Conservation (phyloP, 139 green algal species). For the Auxenochlorella pyrenoidosa region DNA sequence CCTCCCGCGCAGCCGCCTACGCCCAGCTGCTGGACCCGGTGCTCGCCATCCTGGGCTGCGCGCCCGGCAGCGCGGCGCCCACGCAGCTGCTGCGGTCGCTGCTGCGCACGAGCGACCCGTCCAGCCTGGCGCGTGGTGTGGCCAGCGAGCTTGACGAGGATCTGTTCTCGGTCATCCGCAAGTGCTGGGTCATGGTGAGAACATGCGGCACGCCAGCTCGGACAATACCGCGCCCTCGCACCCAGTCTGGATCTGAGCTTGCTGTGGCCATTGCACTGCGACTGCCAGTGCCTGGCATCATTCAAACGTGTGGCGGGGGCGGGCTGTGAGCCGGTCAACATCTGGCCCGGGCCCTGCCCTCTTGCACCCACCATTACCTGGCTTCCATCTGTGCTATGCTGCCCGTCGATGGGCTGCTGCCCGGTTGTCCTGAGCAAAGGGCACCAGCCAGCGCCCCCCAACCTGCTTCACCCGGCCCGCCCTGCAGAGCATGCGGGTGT, state of each 20-base stretch:
- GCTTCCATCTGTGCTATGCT: too few relatives aligned
- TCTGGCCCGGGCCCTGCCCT: too few relatives aligned
- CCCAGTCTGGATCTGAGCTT: too few relatives aligned
- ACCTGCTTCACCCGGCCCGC: not conserved
- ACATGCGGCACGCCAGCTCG: not conserved
- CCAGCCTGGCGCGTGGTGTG: not conserved
- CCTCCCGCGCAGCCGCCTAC: not conserved
- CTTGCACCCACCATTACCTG: too few relatives aligned
- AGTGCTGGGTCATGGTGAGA: not conserved
- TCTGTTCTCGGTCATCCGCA: not conserved
- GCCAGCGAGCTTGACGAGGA: not conserved
- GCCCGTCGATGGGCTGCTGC: too few relatives aligned
- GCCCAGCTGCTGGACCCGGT: not conserved
- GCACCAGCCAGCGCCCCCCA: too few relatives aligned
- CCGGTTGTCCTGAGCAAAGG: too few relatives aligned
- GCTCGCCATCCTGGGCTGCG: not conserved
- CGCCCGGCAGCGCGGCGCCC: not conserved
- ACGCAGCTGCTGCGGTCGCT: constrained; percentile 1
- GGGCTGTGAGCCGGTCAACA: too few relatives aligned
- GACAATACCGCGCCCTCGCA: too few relatives aligned
- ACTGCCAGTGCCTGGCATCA: too few relatives aligned
- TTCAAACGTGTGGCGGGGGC: too few relatives aligned
- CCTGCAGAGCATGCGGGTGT: not conserved
- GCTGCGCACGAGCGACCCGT: not conserved
- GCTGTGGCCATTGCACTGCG: too few relatives aligned